Percentiles rank a stretch among this genome's conserved stretches.
These are phyloP conservation scores for Lasiodiplodia theobromae DNA, from an alignment of 2,329 filamentous ascomycete species.

Conservation along the genomic window DNA sequence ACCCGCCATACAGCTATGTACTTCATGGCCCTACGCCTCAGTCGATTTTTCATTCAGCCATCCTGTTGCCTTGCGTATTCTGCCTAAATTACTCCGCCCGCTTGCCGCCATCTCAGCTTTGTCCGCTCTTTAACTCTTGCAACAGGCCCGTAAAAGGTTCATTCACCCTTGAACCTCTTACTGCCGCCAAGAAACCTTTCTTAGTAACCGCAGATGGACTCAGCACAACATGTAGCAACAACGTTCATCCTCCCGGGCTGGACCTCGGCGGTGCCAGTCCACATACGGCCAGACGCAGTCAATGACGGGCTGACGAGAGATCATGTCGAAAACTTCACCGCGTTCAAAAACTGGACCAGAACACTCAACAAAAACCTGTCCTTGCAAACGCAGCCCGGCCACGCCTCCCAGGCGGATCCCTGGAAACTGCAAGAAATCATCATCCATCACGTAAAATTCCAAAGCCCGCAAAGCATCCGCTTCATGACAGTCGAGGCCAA, in stretches of 20 bases:
- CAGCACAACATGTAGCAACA: neutral
- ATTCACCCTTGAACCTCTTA: neutral
- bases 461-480: neutral
- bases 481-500: slow-evolving; percentile 34
- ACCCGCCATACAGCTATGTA: no score
- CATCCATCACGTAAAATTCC: neutral
- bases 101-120: no score
- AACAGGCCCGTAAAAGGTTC: no score
- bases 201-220: neutral
- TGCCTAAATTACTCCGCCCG: no score
- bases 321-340: neutral
- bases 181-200: no score
- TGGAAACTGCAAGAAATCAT: neutral
- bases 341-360: neutral
- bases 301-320: neutral
- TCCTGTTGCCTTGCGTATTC: no score
- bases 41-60: no score
- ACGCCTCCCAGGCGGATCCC: neutral
- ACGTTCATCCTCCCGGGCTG: neutral
- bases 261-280: neutral
- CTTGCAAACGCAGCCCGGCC: neutral
- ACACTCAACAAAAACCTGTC: neutral
- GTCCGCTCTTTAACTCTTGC: no score
- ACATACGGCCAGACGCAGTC: neutral
- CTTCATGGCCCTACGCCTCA: no score